Evolutionary conservation across 2,329 filamentous ascomycete species (phyloP).

Genomic region (Calonectria multiphialidica): DNA sequence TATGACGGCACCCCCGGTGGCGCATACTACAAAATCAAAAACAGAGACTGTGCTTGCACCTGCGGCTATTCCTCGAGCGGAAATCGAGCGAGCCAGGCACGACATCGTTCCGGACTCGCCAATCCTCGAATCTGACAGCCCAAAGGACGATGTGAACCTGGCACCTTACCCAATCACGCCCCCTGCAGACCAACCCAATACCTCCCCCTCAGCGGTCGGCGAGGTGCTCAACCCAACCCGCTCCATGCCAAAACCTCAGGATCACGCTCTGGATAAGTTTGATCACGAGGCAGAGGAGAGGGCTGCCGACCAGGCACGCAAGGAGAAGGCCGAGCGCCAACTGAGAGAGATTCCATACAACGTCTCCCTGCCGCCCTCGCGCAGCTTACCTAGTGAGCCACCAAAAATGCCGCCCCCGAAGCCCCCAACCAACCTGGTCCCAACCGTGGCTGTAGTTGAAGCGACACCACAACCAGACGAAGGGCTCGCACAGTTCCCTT

Average conservation of each 20-base stretch:
- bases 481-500: constrained; percentile 63
- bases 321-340: constrained; percentile 56
- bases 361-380: constrained; percentile 66
- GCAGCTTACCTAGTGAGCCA: constrained; percentile 65
- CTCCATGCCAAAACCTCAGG: constrained; percentile 70
- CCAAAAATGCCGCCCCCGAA: constrained; percentile 66
- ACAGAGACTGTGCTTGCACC: constrained; percentile 20
- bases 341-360: constrained; percentile 64
- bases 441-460: constrained; percentile 56
- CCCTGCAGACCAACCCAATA: constrained; percentile 63
- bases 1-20: constrained; percentile 54
- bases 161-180: constrained; percentile 76
- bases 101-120: constrained; percentile 58
- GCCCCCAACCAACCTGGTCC: constrained; percentile 54
- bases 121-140: constrained; percentile 62
- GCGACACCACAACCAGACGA: constrained; percentile 59
- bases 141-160: constrained; percentile 65
- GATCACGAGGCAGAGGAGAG: constrained; percentile 67
- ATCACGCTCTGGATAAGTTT: constrained; percentile 69
- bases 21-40: constrained; percentile 16
- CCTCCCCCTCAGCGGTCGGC: constrained; percentile 57
- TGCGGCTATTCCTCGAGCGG: constrained; percentile 36
- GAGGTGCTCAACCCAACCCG: constrained; percentile 68
- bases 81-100: constrained; percentile 39
- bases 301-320: constrained; percentile 58